Evolutionary conservation across 192 early-diverging fungal genomes (phyloP).

Genomic region (Podila clonocystis): DNA sequence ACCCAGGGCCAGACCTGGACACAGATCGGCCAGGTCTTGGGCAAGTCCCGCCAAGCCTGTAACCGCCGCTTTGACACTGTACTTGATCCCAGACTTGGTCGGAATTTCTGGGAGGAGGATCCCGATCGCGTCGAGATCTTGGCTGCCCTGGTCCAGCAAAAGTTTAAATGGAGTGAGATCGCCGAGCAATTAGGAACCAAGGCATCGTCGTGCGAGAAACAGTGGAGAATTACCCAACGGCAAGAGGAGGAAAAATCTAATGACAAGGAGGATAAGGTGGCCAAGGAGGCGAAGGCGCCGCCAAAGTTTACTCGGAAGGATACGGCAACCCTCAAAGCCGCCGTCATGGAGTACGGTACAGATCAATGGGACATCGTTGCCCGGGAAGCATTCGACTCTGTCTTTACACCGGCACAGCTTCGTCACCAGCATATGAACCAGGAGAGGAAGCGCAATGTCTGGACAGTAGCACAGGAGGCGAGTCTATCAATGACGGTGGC

Average conservation of each 20-base stretch:
- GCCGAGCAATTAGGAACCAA: constrained; percentile 13
- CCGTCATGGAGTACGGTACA: constrained; percentile 8
- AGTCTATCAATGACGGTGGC: not conserved
- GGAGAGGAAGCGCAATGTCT: constrained; percentile 10
- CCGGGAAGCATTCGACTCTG: not conserved
- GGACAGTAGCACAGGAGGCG: constrained; percentile 7
- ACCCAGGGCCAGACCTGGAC: constrained; percentile 20
- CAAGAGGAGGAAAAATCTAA: not conserved
- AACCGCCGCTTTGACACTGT: constrained; percentile 26
- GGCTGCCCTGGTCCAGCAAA: not conserved
- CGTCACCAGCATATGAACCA: constrained; percentile 11
- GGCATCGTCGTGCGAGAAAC: constrained; percentile 20
- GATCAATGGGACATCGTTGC: constrained; percentile 26
- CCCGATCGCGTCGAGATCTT: not conserved
- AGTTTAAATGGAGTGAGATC: constrained; percentile 15
- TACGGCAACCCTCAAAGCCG: not conserved
- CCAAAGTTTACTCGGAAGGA: constrained; percentile 3
- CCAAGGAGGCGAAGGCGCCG: not conserved
- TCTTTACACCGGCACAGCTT: not conserved
- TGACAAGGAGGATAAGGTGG: not conserved
- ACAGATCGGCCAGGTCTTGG: constrained; percentile 14
- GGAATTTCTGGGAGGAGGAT: constrained; percentile 13
- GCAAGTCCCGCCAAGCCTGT: constrained; percentile 26
- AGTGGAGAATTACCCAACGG: constrained; percentile 19
- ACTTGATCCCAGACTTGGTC: constrained; percentile 5